phyloP scores from a whole-genome alignment of 257 asterid genomes.

The Jacaranda mimosifolia region DNA sequence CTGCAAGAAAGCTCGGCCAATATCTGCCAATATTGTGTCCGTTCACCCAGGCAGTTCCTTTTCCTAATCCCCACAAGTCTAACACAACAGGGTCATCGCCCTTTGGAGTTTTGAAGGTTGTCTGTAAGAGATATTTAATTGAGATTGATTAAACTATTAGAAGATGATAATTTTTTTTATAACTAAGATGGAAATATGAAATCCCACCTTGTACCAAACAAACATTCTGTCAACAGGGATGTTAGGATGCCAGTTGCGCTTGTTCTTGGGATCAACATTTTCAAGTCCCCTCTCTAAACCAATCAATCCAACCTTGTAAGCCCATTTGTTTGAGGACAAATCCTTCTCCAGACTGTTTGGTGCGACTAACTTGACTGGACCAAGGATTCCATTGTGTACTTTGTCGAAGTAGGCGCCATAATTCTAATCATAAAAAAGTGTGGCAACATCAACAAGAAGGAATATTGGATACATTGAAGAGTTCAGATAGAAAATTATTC shows the following conservation, averaged over 20 bases:
- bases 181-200: not conserved
- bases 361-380: constrained; percentile 46
- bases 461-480: too few relatives aligned
- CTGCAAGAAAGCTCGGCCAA: constrained; percentile 41
- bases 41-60: constrained; percentile 59
- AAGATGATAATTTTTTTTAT: not conserved
- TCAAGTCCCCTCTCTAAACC: constrained; percentile 28
- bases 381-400: constrained; percentile 37
- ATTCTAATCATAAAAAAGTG: constrained; percentile 34
- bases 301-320: constrained; percentile 43
- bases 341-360: constrained; percentile 45
- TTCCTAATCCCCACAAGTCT: constrained; percentile 50
- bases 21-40: constrained; percentile 55
- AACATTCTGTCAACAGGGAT: constrained; percentile 36
- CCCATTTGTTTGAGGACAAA: constrained; percentile 41
- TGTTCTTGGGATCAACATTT: not conserved
- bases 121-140: constrained; percentile 23
- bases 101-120: constrained; percentile 44
- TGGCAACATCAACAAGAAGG: not conserved
- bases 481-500: not conserved
- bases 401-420: constrained; percentile 46
- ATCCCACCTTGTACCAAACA: constrained; percentile 54
- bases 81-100: constrained; percentile 54
- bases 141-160: too few relatives aligned
- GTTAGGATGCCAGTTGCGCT: constrained; percentile 3